A percentile compares a stretch with the other conserved stretches of the same genome.
Evolutionary conservation across 1,284 basidiomycete species (phyloP).

Genomic region (Melampsora abietis-canadensis): DNA sequence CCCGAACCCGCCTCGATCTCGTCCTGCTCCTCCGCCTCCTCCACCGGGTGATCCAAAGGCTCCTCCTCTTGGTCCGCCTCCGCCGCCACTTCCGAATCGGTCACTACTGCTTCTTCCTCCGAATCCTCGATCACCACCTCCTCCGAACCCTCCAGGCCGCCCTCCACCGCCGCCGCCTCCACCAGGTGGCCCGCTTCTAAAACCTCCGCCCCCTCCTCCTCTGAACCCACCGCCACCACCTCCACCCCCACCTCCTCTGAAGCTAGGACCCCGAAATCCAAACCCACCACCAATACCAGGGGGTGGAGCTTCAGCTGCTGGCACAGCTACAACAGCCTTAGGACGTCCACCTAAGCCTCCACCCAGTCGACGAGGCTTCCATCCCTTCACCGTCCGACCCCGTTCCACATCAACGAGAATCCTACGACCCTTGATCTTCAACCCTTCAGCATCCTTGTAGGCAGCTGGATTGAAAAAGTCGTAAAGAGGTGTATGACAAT

Average conservation of each 20-base stretch:
- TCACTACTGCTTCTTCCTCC: slow-evolving; percentile 8
- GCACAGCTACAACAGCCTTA: slow-evolving; percentile 63
- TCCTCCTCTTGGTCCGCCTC: slow-evolving; percentile 41
- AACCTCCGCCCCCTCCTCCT: slow-evolving; percentile 52
- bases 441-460: slow-evolving; percentile 98
- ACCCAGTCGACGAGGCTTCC: slow-evolving; percentile 92
- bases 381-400: slow-evolving; percentile 93
- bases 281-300: slow-evolving; percentile 44
- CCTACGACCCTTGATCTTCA: slow-evolving; percentile 89
- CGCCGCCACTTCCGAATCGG: slow-evolving; percentile 5
- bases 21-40: slow-evolving; percentile 50
- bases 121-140: slow-evolving; percentile 36
- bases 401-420: slow-evolving; percentile 97
- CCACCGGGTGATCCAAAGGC: slow-evolving; percentile 45
- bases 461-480: slow-evolving; percentile 66
- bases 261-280: slow-evolving; percentile 46
- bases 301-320: slow-evolving; percentile 17
- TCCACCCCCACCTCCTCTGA: slow-evolving; percentile 52
- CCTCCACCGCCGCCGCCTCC: slow-evolving; percentile 47
- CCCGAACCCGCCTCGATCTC: slow-evolving; percentile 47
- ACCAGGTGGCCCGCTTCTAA: slow-evolving; percentile 56
- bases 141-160: slow-evolving; percentile 45
- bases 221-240: slow-evolving; percentile 56
- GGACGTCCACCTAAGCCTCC: slow-evolving; percentile 91
- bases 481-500: background rate